Base-by-base conservation (phyloP, 108 stramenopile species). In the Schizochytrium sp. region DNA sequence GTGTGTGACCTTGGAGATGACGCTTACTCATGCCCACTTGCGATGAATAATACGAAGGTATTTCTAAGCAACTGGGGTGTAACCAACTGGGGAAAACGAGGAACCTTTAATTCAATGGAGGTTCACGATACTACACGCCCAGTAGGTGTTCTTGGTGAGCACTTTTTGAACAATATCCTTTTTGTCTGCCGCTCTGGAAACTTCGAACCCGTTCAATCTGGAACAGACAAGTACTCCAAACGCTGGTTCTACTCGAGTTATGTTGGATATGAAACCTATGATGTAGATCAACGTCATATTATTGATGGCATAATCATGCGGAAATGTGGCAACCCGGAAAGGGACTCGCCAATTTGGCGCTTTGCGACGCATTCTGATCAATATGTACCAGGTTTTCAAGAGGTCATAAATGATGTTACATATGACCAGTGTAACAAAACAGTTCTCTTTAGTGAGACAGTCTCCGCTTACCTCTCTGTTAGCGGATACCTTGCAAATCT, bases 41-140 rank as follows among this genome's bases (percentile, higher is more conserved):
- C 1, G 15, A 41, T 72, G 19, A 72, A 15, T 28, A 72, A 72
- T 44, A 38, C 42, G 40, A 72, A 72, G 28, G 42, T 72, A 1
- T 72, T 72, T 44, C 72, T 72, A 28, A 44, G 40, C 72, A 72
- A 72, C 28, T 72, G 72, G 72, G 72, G 72, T 41, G 28, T 72
- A 15, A 72, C 28, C 28, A 13, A 72, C 28, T 72, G 72, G 72
- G 72, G 72, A 15, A 41, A 38, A 15, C 72, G 72, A 28, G 72
- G 72, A 0, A 15, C 17, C 17, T 72, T n/a, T 2, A 15, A 72
- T 44, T 41, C 28, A 17, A 15, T 72, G 1, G 72, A 72, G 72
- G 42, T 1, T 38, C 42, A 72, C 72, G 72, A 72, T 72, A 41
- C 44, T 38, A 17, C 17, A 15, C 72, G 72, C 42, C 40, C 40